These are phyloP conservation scores for Colletotrichum neosansevieriae DNA, from an alignment of 2,329 filamentous ascomycete species.

Conservation along the genomic window DNA sequence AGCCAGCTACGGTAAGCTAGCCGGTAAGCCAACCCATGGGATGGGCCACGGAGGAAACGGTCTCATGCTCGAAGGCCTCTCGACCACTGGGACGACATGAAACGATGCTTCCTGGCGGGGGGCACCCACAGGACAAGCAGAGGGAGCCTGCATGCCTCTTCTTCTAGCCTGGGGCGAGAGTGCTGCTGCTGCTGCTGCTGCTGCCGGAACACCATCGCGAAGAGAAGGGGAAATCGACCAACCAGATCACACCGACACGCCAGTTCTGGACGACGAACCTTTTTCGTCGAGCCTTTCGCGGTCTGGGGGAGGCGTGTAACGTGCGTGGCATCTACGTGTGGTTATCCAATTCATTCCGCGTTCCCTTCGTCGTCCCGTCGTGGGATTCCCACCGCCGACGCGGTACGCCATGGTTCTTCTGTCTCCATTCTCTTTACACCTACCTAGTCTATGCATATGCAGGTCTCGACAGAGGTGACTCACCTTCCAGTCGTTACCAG, in stretches of 20 bases:
- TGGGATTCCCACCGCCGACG: not conserved
- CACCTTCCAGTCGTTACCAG: constrained; percentile 44
- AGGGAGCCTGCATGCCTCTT: constrained; percentile 5
- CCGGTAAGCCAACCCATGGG: not conserved
- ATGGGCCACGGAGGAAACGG: constrained; percentile 25
- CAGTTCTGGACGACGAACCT: constrained; percentile 21
- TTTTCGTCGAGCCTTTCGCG: not conserved
- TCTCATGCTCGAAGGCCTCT: constrained; percentile 26
- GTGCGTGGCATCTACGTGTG: constrained; percentile 15
- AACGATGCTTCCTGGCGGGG: constrained; percentile 20
- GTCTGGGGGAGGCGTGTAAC: not conserved
- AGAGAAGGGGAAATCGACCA: constrained; percentile 13
- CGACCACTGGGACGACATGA: constrained; percentile 33
- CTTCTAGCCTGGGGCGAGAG: not conserved
- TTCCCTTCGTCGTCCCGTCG: not conserved
- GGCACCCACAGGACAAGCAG: not conserved
- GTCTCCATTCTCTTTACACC: constrained; percentile 18
- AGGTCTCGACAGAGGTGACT: constrained; percentile 44
- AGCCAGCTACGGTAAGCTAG: not conserved
- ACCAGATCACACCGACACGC: constrained; percentile 23
- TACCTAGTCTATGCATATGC: constrained; percentile 38
- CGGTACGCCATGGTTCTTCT: not conserved
- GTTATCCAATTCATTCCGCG: constrained; percentile 12
- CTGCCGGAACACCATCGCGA: not conserved
- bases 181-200: too few species aligned